Conservation (phyloP, 75 land plant species). For the Pinus tabuliformis region DNA sequence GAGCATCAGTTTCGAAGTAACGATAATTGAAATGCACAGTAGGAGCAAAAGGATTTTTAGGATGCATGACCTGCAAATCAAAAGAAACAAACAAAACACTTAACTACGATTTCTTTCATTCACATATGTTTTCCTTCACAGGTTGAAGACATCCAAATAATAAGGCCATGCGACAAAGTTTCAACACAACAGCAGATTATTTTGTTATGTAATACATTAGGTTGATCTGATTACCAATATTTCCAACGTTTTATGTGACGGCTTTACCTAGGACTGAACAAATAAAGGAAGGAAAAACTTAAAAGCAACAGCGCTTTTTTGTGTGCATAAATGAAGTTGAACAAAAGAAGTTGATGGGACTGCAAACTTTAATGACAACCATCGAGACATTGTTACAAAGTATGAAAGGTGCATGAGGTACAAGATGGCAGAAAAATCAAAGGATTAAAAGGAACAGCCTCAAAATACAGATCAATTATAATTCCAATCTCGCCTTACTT, state of each 20-base stretch:
- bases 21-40: conserved; percentile 98
- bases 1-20: conserved; percentile 98
- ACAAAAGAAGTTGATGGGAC: neutral
- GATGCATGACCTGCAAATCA: conserved; percentile 87
- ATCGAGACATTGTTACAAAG: too few species aligned
- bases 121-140: neutral
- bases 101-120: neutral
- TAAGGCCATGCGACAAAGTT: neutral
- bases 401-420: too few species aligned
- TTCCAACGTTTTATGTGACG: neutral
- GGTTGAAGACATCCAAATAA: neutral
- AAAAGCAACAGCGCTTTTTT: neutral
- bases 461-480: too few species aligned
- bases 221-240: neutral
- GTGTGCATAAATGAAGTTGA: neutral
- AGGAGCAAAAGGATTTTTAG: conserved; percentile 96
- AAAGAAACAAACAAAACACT: conserved; percentile 1
- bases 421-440: too few species aligned
- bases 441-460: too few species aligned
- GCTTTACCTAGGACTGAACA: neutral
- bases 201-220: neutral
- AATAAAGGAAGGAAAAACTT: neutral
- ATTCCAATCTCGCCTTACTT: too few species aligned
- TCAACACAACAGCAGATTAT: neutral
- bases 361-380: neutral